A percentile compares a stretch with the other conserved stretches of the same genome.
Conservation (phyloP, 2,329 filamentous ascomycete species). For the Thyridium curvatum region DNA sequence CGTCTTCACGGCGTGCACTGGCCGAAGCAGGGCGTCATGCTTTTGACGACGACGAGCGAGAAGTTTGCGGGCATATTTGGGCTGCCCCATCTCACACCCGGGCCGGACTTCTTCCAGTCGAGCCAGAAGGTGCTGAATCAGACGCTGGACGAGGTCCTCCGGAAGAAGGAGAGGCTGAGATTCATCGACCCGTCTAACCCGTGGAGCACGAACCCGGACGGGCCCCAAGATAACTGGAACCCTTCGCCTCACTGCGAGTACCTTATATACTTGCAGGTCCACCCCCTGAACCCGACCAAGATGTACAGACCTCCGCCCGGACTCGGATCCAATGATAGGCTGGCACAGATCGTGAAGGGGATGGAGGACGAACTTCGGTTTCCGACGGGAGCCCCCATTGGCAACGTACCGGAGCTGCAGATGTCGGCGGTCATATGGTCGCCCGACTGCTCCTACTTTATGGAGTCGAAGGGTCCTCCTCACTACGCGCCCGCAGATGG, state of each 20-base stretch:
- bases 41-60: constrained; percentile 85
- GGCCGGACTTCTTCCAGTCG: constrained; percentile 47
- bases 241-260: constrained; percentile 80
- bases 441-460: constrained; percentile 61
- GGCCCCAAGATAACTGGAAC: constrained; percentile 49
- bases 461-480: constrained; percentile 59
- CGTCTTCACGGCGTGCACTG: constrained; percentile 81
- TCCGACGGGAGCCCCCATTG: constrained; percentile 52
- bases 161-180: constrained; percentile 52
- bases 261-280: constrained; percentile 76
- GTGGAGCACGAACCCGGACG: constrained; percentile 68
- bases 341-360: constrained; percentile 36
- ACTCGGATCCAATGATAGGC: constrained; percentile 17
- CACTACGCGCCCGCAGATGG: constrained; percentile 42
- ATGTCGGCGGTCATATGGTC: constrained; percentile 62
- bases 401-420: constrained; percentile 45
- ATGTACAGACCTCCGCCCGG: constrained; percentile 23
- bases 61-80: constrained; percentile 92
- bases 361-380: constrained; percentile 59
- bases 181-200: constrained; percentile 55
- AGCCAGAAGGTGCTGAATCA: constrained; percentile 63
- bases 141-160: constrained; percentile 62
- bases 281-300: constrained; percentile 40
- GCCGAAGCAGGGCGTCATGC: constrained; percentile 68
- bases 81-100: constrained; percentile 72